phyloP scores from a whole-genome alignment of 495 filamentous ascomycete species.

The Xylaria venustula region DNA sequence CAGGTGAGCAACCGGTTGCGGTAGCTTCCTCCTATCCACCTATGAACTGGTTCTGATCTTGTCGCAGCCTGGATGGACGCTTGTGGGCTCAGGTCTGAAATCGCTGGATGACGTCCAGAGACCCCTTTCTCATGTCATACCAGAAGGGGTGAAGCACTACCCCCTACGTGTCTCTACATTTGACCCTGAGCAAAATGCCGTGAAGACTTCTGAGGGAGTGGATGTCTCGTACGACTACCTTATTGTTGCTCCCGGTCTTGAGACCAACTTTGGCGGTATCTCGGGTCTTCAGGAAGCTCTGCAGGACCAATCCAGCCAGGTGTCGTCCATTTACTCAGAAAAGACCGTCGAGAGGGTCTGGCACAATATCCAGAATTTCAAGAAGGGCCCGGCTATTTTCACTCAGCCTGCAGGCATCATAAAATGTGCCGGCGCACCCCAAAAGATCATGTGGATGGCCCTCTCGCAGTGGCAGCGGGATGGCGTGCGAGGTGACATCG shows the following conservation, averaged over 20 bases:
- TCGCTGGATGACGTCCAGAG: slow-evolving; percentile 52
- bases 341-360: slow-evolving; percentile 60
- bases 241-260: slow-evolving; percentile 62
- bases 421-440: slow-evolving; percentile 70
- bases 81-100: slow-evolving; percentile 66
- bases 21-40: background rate
- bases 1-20: slow-evolving; percentile 24
- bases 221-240: slow-evolving; percentile 63
- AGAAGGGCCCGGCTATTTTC: slow-evolving; percentile 63
- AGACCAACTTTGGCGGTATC: slow-evolving; percentile 53
- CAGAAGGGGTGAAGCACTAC: slow-evolving; percentile 64
- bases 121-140: slow-evolving; percentile 52
- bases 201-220: slow-evolving; percentile 58
- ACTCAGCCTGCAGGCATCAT: slow-evolving; percentile 65
- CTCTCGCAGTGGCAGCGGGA: slow-evolving; percentile 62
- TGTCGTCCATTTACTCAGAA: slow-evolving; percentile 66
- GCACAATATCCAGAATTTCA: slow-evolving; percentile 52
- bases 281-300: slow-evolving; percentile 62
- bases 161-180: slow-evolving; percentile 51
- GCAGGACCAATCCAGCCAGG: slow-evolving; percentile 50
- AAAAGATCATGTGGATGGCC: slow-evolving; percentile 72
- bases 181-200: slow-evolving; percentile 54
- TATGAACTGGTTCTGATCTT: slow-evolving; percentile 2
- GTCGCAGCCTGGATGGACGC: slow-evolving; percentile 62
- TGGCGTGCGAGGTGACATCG: slow-evolving; percentile 59